phyloP scores from a whole-genome alignment of 148 eudicot genomes.

The Fallopia convolvulus region DNA sequence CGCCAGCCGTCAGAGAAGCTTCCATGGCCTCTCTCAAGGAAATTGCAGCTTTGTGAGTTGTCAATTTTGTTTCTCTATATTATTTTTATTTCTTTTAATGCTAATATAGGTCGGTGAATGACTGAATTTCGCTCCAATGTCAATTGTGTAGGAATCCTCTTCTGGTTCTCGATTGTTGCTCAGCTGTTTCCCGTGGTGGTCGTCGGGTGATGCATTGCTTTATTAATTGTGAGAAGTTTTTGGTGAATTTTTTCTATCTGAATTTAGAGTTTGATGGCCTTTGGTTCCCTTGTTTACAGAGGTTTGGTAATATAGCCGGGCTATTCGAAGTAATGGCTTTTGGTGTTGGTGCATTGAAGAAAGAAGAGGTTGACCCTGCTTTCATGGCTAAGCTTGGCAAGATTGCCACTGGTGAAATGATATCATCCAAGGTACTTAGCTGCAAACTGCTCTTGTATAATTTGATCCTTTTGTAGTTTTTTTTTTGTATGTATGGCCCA shows the following conservation, averaged over 20 bases:
- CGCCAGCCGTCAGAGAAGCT: slow-evolving; percentile 65
- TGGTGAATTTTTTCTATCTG: neutral
- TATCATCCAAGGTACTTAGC: slow-evolving; percentile 78
- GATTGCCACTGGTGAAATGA: slow-evolving; percentile 75
- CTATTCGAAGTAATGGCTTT: slow-evolving; percentile 89
- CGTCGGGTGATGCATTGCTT: slow-evolving; percentile 54
- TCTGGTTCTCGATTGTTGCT: slow-evolving; percentile 90
- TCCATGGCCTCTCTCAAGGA: slow-evolving; percentile 78
- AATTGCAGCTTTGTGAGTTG: slow-evolving; percentile 55
- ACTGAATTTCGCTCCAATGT: neutral
- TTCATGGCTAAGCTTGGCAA: slow-evolving; percentile 80
- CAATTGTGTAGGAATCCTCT: slow-evolving; percentile 63
- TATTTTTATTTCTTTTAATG: neutral
- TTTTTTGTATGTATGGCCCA: neutral
- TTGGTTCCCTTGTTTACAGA: slow-evolving; percentile 26
- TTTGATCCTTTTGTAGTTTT: neutral
- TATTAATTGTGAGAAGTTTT: neutral
- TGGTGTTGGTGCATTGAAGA: slow-evolving; percentile 54
- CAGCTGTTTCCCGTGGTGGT: slow-evolving; percentile 79
- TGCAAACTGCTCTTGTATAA: neutral
- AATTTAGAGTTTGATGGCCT: neutral
- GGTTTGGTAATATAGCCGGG: slow-evolving; percentile 87
- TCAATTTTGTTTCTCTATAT: slow-evolving; percentile 5
- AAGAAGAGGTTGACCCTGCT: slow-evolving; percentile 49
- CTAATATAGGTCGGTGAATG: neutral